Evolutionary conservation across 257 asterid genomes (phyloP).

Genomic region (Handroanthus guayacan): DNA sequence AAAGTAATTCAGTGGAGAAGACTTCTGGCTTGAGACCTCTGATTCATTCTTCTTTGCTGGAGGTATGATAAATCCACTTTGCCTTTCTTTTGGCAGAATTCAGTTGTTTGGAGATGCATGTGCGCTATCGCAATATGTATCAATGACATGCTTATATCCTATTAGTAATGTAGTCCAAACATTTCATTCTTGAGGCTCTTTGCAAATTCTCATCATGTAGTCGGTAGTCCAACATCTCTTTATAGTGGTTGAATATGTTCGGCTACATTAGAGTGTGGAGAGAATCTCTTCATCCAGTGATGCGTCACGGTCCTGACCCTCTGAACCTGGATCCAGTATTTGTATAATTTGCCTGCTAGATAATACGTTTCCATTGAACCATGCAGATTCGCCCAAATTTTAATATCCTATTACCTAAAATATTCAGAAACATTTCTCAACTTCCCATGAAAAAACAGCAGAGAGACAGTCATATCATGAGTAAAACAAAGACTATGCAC

Average conservation of each 20-base stretch:
- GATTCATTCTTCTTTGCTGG: conserved; percentile 53
- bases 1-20: conserved; percentile 61
- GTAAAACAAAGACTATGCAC: background rate
- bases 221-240: no score
- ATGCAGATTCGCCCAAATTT: background rate
- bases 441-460: background rate
- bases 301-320: background rate
- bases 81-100: background rate
- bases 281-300: background rate
- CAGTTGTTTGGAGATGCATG: conserved; percentile 27
- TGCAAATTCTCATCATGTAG: no score
- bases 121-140: conserved; percentile 8
- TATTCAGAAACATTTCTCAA: background rate
- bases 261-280: no score
- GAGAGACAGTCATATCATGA: background rate
- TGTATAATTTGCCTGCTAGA: no score
- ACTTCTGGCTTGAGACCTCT: conserved; percentile 60
- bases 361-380: background rate
- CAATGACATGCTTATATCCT: conserved; percentile 4
- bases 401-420: background rate
- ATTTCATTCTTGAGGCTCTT: conserved; percentile 10
- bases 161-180: background rate
- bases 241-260: no score
- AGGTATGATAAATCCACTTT: conserved; percentile 47
- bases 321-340: no score